A percentile compares a stretch with the other conserved stretches of the same genome.
phyloP scores from a whole-genome alignment of 768 basidiomycete genomes.

The Mrakia frigida region DNA sequence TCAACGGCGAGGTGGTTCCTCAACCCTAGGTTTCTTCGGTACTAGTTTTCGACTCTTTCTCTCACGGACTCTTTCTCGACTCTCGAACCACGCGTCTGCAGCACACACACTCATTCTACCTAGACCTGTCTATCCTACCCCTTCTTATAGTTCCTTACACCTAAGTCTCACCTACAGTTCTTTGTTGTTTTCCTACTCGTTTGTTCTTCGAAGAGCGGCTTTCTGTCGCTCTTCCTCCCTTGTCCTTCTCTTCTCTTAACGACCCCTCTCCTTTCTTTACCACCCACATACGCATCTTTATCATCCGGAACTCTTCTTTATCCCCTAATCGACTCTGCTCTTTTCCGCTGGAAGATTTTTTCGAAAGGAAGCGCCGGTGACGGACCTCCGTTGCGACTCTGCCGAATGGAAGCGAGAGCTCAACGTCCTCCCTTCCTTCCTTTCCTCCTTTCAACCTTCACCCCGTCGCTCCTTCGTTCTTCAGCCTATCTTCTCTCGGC shows the following conservation, averaged over 20 bases:
- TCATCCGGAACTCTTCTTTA: no score
- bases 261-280: background rate
- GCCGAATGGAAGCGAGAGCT: no score
- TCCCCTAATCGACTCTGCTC: no score
- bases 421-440: no score
- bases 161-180: background rate
- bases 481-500: no score
- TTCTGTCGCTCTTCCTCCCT: background rate
- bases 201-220: background rate
- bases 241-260: background rate
- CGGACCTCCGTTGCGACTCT: no score
- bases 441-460: no score
- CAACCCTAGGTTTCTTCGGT: background rate
- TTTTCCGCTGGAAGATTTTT: no score
- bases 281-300: no score
- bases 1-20: background rate
- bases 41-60: background rate
- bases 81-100: no score
- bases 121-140: background rate
- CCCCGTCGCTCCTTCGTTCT: no score
- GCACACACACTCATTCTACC: background rate
- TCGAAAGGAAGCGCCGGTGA: no score
- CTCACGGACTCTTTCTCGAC: background rate
- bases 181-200: background rate
- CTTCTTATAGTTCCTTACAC: background rate